Evolutionary conservation across 2,329 filamentous ascomycete genomes (phyloP).

Genomic region (Exophiala mesophila): DNA sequence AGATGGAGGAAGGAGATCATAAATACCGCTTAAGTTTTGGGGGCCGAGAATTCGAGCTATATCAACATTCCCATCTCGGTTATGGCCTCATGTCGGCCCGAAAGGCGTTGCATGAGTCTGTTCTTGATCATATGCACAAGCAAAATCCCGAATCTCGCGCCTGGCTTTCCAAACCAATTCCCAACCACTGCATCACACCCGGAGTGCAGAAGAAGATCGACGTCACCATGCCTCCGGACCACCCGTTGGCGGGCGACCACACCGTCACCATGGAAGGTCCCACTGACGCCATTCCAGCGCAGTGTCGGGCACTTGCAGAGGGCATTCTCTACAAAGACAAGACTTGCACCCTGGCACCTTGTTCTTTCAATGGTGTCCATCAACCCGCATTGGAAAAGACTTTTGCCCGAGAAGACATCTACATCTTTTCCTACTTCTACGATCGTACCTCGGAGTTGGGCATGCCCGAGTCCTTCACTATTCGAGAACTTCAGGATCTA

Average conservation of each 20-base stretch:
- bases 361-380: slow-evolving; percentile 96
- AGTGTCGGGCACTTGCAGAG: slow-evolving; percentile 87
- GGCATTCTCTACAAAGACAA: slow-evolving; percentile 84
- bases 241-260: slow-evolving; percentile 60
- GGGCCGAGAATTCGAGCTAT: slow-evolving; percentile 83
- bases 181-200: slow-evolving; percentile 81
- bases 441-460: slow-evolving; percentile 90
- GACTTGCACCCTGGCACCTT: slow-evolving; percentile 77
- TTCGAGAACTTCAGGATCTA: slow-evolving; percentile 83
- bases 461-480: slow-evolving; percentile 96
- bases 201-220: slow-evolving; percentile 71
- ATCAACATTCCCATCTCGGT: slow-evolving; percentile 96
- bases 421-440: slow-evolving; percentile 97
- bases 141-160: slow-evolving; percentile 55
- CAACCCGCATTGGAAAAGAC: slow-evolving; percentile 90
- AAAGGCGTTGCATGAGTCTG: slow-evolving; percentile 70
- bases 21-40: slow-evolving; percentile 91
- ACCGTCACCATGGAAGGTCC: slow-evolving; percentile 88
- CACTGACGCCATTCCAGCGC: slow-evolving; percentile 65
- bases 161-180: slow-evolving; percentile 67
- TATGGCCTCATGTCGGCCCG: slow-evolving; percentile 96
- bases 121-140: slow-evolving; percentile 67
- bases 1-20: slow-evolving; percentile 84
- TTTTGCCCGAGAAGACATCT: slow-evolving; percentile 84
- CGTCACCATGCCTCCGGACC: slow-evolving; percentile 62